phyloP scores from a whole-genome alignment of 306 rosid genomes.

The Sindora glabra region DNA sequence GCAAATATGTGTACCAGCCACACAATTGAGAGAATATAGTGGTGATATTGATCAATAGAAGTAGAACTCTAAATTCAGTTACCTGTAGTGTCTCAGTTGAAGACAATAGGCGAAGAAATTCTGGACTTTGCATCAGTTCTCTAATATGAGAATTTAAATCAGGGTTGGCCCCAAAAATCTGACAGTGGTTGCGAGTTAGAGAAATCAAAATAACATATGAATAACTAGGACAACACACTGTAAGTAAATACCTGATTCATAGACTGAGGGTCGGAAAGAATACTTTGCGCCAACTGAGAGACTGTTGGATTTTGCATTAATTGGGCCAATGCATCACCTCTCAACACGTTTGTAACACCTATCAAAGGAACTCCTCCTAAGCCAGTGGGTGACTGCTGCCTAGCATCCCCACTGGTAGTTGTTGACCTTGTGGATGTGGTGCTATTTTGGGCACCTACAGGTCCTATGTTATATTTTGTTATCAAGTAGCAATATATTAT shows the following conservation, averaged over 20 bases:
- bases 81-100: constrained; percentile 93
- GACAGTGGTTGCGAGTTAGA: constrained; percentile 18
- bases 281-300: constrained; percentile 82
- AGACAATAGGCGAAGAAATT: constrained; percentile 63
- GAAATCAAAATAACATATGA: constrained; percentile 7
- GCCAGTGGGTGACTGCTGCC: constrained; percentile 47
- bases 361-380: constrained; percentile 58
- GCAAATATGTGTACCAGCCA: not conserved
- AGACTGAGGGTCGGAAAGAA: constrained; percentile 68
- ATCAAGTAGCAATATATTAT: not conserved
- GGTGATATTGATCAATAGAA: constrained; percentile 8
- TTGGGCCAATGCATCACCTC: constrained; percentile 61
- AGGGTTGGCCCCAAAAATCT: constrained; percentile 59
- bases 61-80: constrained; percentile 7
- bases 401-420: constrained; percentile 44
- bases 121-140: constrained; percentile 83
- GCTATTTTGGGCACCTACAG: constrained; percentile 53
- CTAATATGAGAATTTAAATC: constrained; percentile 65
- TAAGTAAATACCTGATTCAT: constrained; percentile 58
- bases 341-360: constrained; percentile 52
- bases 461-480: constrained; percentile 30
- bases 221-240: not conserved
- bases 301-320: constrained; percentile 79
- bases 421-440: too few species aligned
- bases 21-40: not conserved